Evolutionary conservation across 768 basidiomycete genomes (phyloP).

Genomic region (Arthromyces matolae): DNA sequence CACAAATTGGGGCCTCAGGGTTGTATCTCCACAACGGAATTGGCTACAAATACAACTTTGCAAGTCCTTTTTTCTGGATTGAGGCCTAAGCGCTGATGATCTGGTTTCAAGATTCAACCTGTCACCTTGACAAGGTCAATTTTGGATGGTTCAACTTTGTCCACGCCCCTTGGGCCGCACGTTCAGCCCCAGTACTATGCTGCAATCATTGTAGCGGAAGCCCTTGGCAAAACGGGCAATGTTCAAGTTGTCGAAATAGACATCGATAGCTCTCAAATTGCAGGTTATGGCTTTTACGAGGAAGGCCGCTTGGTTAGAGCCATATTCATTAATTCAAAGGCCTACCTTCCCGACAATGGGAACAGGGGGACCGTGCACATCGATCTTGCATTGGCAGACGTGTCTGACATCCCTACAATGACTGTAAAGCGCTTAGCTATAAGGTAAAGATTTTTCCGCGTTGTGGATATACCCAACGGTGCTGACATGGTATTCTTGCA

Average conservation of each 20-base stretch:
- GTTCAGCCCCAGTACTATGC: conserved; percentile 67
- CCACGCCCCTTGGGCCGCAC: conserved; percentile 50
- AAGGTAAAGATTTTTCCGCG: conserved; percentile 28
- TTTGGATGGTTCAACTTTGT: conserved; percentile 48
- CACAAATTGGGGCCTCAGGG: conserved; percentile 43
- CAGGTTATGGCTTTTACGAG: conserved; percentile 65
- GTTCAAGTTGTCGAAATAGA: conserved; percentile 44
- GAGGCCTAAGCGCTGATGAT: no score
- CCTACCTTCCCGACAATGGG: conserved; percentile 38
- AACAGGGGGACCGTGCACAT: conserved; percentile 40
- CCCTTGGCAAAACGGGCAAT: conserved; percentile 44
- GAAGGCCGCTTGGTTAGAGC: conserved; percentile 38
- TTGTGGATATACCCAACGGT: neutral
- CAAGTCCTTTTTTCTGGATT: conserved; percentile 21
- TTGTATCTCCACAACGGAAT: conserved; percentile 66
- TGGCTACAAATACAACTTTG: conserved; percentile 70
- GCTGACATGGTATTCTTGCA: conserved; percentile 16
- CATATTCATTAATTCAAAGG: conserved; percentile 56
- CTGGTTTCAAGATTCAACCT: conserved; percentile 56
- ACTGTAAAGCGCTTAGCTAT: conserved; percentile 49
- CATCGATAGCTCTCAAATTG: conserved; percentile 42
- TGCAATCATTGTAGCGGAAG: conserved; percentile 56
- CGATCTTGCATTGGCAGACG: conserved; percentile 32
- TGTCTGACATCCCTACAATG: conserved; percentile 25
- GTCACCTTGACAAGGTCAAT: conserved; percentile 53